A percentile compares a stretch with the other conserved stretches of the same genome.
Evolutionary conservation across 2,329 filamentous ascomycete genomes (phyloP).

Genomic region (Tolypocladium tropicale): DNA sequence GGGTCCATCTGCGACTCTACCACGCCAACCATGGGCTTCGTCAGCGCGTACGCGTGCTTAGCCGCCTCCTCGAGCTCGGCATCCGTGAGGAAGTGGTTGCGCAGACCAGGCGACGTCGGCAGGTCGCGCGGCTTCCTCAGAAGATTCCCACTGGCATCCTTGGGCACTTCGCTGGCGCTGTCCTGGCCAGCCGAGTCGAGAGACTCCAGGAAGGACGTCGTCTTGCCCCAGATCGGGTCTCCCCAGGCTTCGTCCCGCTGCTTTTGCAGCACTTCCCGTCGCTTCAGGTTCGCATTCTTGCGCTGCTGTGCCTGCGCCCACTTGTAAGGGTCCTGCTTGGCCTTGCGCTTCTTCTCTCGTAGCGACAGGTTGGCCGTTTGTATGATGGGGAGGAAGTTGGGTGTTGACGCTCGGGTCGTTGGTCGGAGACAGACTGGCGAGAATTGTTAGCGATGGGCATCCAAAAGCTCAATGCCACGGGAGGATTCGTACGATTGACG

Average conservation of each 20-base stretch:
- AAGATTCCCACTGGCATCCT: constrained; percentile 31
- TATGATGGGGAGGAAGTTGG: constrained; percentile 45
- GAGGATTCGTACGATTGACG: constrained; percentile 44
- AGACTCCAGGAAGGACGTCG: constrained; percentile 75
- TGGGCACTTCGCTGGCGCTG: constrained; percentile 20
- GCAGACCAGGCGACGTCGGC: constrained; percentile 39
- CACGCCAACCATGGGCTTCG: constrained; percentile 40
- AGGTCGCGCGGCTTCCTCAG: constrained; percentile 28
- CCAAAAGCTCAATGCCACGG: neutral
- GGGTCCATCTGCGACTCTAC: constrained; percentile 30
- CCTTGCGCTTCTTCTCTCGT: constrained; percentile 53
- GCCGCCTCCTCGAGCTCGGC: constrained; percentile 58
- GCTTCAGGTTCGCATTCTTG: constrained; percentile 71
- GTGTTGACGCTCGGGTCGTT: constrained; percentile 31
- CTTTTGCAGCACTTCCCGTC: constrained; percentile 58
- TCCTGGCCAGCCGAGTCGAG: constrained; percentile 56
- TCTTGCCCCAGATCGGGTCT: constrained; percentile 67
- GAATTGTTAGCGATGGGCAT: constrained; percentile 10
- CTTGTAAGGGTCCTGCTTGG: constrained; percentile 71
- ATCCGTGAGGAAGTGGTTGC: constrained; percentile 69
- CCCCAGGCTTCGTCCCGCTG: constrained; percentile 57
- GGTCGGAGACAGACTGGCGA: constrained; percentile 50
- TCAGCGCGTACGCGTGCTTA: constrained; percentile 56
- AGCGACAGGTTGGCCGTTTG: constrained; percentile 55
- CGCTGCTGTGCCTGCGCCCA: constrained; percentile 73